phyloP scores from a whole-genome alignment of 208 protist genomes.

The Strigomonas galati region DNA sequence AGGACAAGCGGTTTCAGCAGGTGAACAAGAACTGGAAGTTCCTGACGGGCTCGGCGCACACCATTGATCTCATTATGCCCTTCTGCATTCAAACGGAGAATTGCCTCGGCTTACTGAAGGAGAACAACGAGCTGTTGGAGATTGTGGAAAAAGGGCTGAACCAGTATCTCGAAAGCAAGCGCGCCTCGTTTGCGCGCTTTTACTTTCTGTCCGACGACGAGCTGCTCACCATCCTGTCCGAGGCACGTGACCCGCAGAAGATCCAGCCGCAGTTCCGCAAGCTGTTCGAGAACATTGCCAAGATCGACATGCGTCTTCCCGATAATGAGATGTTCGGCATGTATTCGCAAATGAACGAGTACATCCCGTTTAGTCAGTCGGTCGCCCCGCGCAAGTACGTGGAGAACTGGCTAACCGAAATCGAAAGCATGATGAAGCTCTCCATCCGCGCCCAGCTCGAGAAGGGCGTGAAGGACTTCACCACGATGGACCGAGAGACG shows the following conservation, averaged over 20 bases:
- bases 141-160: slow-evolving; percentile 95
- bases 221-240: slow-evolving; percentile 93
- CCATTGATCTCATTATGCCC: slow-evolving; percentile 72
- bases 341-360: slow-evolving; percentile 95
- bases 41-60: slow-evolving; percentile 80
- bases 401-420: slow-evolving; percentile 97
- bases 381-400: slow-evolving; percentile 95
- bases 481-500: slow-evolving; percentile 57
- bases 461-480: slow-evolving; percentile 75
- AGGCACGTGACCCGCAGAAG: slow-evolving; percentile 93
- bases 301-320: slow-evolving; percentile 84
- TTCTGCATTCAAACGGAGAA: slow-evolving; percentile 83
- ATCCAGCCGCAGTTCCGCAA: slow-evolving; percentile 97
- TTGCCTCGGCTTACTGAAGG: slow-evolving; percentile 84
- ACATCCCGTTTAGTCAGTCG: slow-evolving; percentile 90
- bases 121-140: slow-evolving; percentile 94
- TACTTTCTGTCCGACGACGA: slow-evolving; percentile 94
- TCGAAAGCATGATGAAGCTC: slow-evolving; percentile 94
- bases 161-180: slow-evolving; percentile 97
- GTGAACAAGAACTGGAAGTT: slow-evolving; percentile 95
- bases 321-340: slow-evolving; percentile 95
- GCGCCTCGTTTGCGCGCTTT: slow-evolving; percentile 91
- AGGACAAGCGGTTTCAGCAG: slow-evolving; percentile 92
- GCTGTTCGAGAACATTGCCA: slow-evolving; percentile 95
- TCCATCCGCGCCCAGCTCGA: slow-evolving; percentile 89